These are phyloP conservation scores for Quercus dentata DNA, from an alignment of 306 rosid species.

Conservation along the genomic window DNA sequence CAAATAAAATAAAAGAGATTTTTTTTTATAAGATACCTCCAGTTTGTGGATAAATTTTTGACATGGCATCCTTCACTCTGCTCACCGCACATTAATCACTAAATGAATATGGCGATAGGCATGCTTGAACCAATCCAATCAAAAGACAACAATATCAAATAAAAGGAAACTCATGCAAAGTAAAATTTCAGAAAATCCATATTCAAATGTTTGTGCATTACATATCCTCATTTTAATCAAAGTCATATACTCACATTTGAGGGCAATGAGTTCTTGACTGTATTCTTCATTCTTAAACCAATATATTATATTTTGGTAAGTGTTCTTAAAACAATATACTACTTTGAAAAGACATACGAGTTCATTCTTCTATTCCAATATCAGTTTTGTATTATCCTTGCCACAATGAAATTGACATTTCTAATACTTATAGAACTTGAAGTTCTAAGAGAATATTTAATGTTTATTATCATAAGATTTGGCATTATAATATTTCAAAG, in stretches of 20 bases:
- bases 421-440: too few species aligned
- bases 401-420: too few species aligned
- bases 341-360: not conserved
- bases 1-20: not conserved
- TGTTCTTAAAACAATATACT: not conserved
- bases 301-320: not conserved
- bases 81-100: constrained; percentile 45
- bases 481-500: not conserved
- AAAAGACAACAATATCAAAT: not conserved
- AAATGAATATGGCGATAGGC: constrained; percentile 24
- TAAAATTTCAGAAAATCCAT: not conserved
- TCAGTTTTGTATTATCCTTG: too few species aligned
- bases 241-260: too few species aligned
- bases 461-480: not conserved
- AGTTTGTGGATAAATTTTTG: constrained; percentile 78
- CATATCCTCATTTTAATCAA: not conserved
- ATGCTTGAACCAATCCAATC: constrained; percentile 16
- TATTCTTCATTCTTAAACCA: too few species aligned
- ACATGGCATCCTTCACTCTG: constrained; percentile 91
- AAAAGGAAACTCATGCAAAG: not conserved
- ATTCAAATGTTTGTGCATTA: constrained; percentile 2
- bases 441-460: too few species aligned
- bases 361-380: not conserved
- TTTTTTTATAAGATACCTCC: constrained; percentile 51
- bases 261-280: too few species aligned